Evolutionary conservation across 1,139 yeast species (phyloP).

Genomic region (Kluyveromyces sp.): DNA sequence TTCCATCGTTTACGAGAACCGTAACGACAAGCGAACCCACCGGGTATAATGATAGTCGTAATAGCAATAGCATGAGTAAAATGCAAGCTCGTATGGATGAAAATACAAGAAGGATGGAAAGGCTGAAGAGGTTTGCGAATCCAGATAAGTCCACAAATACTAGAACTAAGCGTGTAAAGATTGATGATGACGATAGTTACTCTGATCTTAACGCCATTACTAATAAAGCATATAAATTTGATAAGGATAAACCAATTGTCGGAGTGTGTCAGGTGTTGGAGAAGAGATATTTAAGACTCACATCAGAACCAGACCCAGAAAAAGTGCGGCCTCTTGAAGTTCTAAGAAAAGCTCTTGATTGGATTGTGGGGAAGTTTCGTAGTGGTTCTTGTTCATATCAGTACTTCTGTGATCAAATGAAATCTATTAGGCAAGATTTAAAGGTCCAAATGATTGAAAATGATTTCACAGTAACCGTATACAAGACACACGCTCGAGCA

Average conservation of each 20-base stretch:
- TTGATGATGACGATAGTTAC: slow-evolving; percentile 24
- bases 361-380: slow-evolving; percentile 49
- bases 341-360: slow-evolving; percentile 49
- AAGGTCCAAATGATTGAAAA: slow-evolving; percentile 86
- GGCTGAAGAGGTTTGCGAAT: slow-evolving; percentile 24
- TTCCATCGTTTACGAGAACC: background rate
- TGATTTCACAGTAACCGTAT: slow-evolving; percentile 69
- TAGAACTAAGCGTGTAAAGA: slow-evolving; percentile 6
- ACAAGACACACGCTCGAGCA: slow-evolving; percentile 81
- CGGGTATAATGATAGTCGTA: no score
- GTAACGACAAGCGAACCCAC: background rate
- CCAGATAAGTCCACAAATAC: background rate
- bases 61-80: no score
- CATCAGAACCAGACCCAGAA: slow-evolving; percentile 87
- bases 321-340: slow-evolving; percentile 67
- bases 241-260: slow-evolving; percentile 38
- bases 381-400: slow-evolving; percentile 50
- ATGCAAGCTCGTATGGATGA: slow-evolving; percentile 8
- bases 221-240: slow-evolving; percentile 26
- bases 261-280: slow-evolving; percentile 65
- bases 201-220: slow-evolving; percentile 28
- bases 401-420: slow-evolving; percentile 81
- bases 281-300: slow-evolving; percentile 71
- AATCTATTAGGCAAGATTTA: slow-evolving; percentile 85
- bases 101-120: slow-evolving; percentile 20